Percentiles rank a stretch among this genome's conserved stretches.
phyloP scores from a whole-genome alignment of 208 protist genomes.

The Acanthamoeba sp. region DNA sequence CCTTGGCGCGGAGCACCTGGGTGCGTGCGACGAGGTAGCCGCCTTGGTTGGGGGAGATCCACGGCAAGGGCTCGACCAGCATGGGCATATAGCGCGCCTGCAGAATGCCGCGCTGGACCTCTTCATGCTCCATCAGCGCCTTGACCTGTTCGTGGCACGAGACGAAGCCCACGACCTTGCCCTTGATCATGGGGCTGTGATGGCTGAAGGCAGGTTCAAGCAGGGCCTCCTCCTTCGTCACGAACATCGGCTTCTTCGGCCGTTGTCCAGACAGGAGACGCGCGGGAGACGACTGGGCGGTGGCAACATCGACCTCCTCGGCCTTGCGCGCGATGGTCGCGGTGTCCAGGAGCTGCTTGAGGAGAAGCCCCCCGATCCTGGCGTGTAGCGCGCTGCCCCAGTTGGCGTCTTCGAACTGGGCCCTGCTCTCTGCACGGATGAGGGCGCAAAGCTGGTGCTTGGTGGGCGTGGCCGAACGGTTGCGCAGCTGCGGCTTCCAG shows the following conservation, averaged over 20 bases:
- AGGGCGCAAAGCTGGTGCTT: not conserved
- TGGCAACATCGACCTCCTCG: not conserved
- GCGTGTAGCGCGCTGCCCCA: not conserved
- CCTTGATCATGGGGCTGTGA: not conserved
- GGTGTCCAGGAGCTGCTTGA: conserved; percentile 35
- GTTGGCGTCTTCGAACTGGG: not conserved
- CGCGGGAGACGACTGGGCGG: not conserved
- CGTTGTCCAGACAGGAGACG: not conserved
- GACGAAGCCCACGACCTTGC: conserved; percentile 10
- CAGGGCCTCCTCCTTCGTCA: not conserved
- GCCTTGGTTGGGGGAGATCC: conserved; percentile 40
- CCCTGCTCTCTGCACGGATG: not conserved
- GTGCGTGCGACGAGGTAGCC: conserved; percentile 53
- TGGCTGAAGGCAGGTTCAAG: conserved; percentile 53
- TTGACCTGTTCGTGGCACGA: not conserved
- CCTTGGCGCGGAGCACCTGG: conserved; percentile 45
- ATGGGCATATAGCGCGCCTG: conserved; percentile 72
- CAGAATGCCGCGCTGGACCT: conserved; percentile 41
- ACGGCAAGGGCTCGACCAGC: conserved; percentile 71
- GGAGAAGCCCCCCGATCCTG: conserved; percentile 2
- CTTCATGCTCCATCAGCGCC: conserved; percentile 30
- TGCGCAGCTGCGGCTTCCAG: conserved; percentile 52
- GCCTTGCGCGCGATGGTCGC: conserved; percentile 39
- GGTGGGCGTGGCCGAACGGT: not conserved
- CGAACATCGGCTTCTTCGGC: not conserved